These are phyloP conservation scores for Phyllosticta ampelicida DNA, from an alignment of 2,329 filamentous ascomycete species.

Conservation along the genomic window DNA sequence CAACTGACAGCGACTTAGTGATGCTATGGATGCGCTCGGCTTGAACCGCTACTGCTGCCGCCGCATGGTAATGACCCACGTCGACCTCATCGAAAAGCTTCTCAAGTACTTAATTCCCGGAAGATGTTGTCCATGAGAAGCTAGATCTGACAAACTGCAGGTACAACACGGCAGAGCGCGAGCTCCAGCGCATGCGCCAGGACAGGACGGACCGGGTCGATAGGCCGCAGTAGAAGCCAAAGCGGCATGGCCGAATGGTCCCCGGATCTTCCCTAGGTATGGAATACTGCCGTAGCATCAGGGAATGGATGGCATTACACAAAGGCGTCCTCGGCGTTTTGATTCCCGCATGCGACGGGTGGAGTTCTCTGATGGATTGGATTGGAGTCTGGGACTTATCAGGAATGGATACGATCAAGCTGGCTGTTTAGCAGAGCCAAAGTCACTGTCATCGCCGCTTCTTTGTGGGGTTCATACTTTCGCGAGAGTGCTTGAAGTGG, in stretches of 20 bases:
- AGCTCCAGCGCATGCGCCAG: constrained; percentile 10
- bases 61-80: constrained; percentile 99
- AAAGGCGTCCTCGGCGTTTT: background rate
- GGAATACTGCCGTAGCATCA: background rate
- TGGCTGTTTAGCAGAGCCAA: background rate
- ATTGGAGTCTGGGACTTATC: background rate
- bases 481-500: background rate
- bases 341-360: background rate
- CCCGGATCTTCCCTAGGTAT: background rate
- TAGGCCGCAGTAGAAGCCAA: background rate
- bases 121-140: background rate
- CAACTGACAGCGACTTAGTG: constrained; percentile 42
- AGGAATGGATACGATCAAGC: background rate
- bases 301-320: background rate
- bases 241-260: background rate
- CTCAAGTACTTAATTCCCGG: constrained; percentile 39
- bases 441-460: too few species aligned
- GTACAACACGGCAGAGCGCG: constrained; percentile 11
- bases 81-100: constrained; percentile 96
- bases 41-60: constrained; percentile 97
- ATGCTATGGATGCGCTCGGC: constrained; percentile 90
- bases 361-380: background rate
- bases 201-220: background rate
- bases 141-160: background rate
- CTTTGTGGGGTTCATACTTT: too few species aligned